Evolutionary conservation across 2,329 filamentous ascomycete genomes (phyloP).

Genomic region (Pleomassaria siparia): DNA sequence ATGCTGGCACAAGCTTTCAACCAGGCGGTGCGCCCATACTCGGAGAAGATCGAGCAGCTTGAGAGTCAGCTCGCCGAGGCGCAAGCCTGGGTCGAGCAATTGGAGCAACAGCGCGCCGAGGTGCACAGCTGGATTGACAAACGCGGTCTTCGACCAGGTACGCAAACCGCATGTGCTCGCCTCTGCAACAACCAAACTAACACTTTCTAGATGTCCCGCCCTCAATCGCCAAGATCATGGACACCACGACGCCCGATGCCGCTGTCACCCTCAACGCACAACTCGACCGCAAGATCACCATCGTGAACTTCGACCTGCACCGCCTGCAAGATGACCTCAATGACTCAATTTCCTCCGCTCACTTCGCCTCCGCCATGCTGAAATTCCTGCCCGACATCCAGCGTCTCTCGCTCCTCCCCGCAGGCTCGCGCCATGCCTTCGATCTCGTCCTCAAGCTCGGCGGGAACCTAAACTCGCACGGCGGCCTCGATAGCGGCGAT

Average conservation of each 20-base stretch:
- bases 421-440: constrained; percentile 53
- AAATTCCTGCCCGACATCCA: constrained; percentile 58
- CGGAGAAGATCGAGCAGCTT: constrained; percentile 55
- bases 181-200: constrained; percentile 11
- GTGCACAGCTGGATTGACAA: constrained; percentile 60
- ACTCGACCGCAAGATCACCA: constrained; percentile 60
- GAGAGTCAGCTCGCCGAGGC: constrained; percentile 55
- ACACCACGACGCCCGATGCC: constrained; percentile 51
- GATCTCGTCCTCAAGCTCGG: constrained; percentile 58
- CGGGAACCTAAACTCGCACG: constrained; percentile 58
- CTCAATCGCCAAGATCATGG: constrained; percentile 56
- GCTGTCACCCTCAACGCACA: constrained; percentile 57
- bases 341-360: constrained; percentile 54
- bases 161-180: constrained; percentile 14
- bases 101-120: constrained; percentile 54
- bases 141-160: constrained; percentile 55
- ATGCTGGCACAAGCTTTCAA: constrained; percentile 56
- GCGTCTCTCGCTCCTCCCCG: constrained; percentile 51
- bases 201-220: constrained; percentile 52
- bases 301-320: constrained; percentile 60
- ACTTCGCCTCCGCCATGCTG: constrained; percentile 57
- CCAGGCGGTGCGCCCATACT: constrained; percentile 54
- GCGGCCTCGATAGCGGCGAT: constrained; percentile 53
- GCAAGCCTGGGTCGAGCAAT: constrained; percentile 52
- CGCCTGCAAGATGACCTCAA: constrained; percentile 58